phyloP scores from a whole-genome alignment of 768 basidiomycete species.

The Coprinellus micaceus region DNA sequence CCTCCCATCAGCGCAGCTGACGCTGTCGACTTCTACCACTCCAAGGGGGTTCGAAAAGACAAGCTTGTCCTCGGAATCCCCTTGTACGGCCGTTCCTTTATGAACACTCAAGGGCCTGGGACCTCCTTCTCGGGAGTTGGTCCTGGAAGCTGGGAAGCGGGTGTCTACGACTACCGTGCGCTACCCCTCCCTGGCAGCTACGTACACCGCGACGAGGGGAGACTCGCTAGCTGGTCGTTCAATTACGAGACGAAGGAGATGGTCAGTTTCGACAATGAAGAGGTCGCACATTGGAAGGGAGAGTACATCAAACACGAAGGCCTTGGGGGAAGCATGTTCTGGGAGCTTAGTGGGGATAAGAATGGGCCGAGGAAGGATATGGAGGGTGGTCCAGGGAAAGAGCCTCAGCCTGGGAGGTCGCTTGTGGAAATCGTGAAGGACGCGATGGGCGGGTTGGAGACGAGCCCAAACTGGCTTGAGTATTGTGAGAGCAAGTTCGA shows the following conservation, averaged over 20 bases:
- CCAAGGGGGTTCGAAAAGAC: conserved; percentile 64
- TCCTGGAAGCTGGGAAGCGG: conserved; percentile 85
- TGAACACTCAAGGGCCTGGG: conserved; percentile 81
- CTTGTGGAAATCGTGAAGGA: conserved; percentile 73
- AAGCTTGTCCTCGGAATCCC: conserved; percentile 92
- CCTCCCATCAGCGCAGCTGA: conserved; percentile 59
- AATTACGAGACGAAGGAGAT: conserved; percentile 72
- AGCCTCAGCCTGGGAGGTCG: conserved; percentile 63
- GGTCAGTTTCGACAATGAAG: conserved; percentile 77
- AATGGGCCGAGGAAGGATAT: conserved; percentile 61
- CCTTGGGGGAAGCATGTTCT: conserved; percentile 91
- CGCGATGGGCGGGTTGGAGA: conserved; percentile 52
- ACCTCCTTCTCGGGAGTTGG: conserved; percentile 77
- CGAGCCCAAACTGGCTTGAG: conserved; percentile 71
- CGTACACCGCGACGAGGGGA: conserved; percentile 59
- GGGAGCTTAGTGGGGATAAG: conserved; percentile 91
- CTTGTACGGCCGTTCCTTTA: conserved; percentile 89
- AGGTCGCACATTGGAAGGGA: conserved; percentile 70
- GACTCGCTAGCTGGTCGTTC: conserved; percentile 81
- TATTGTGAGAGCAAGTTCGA: conserved; percentile 78
- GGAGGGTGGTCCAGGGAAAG: conserved; percentile 74
- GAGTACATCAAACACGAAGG: conserved; percentile 73
- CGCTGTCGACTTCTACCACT: conserved; percentile 67
- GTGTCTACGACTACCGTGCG: conserved; percentile 90
- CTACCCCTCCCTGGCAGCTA: conserved; percentile 63